Evolutionary conservation across 2,329 filamentous ascomycete genomes (phyloP), one percentile per base, ranked within the genome.

Genomic region (Arachnopeziza araneosa): DNA sequence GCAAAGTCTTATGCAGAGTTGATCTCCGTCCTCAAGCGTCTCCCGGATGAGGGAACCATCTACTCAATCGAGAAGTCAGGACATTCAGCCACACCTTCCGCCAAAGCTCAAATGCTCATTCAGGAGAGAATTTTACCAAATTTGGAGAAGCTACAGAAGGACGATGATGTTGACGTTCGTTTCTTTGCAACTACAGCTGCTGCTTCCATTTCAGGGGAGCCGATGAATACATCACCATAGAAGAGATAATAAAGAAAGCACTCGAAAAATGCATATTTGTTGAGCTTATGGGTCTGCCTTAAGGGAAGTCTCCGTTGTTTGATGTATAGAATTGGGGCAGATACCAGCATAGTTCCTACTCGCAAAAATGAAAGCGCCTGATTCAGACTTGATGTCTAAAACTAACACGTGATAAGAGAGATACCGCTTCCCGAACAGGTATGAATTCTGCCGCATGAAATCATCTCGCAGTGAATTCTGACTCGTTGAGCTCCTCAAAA

Each of bases 151-250:
- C 82, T 99, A 71, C 93, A 97, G 80, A 90, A 93, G 78, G 95
- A 99, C 74, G 91, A 96, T 67, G 95, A 99, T 78, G 93, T 98
- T 68, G 95, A 99, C 78, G 95, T 99, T 71, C 87, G 95, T 75
- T 99, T 93, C 80, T 99, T 96, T 78, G 95, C 95, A 65, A 96
- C 92, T 63, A 96, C 91, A 65, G 93, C 95, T 54, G 88, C 89
- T 63, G 86, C 75, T 61, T 77, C 70, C 71, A 68, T 72, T 55
- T 67, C 78, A 65, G 76, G 77, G 62, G 82, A 83, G 71, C 77
- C 75, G 63, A 83, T 81, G 80, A 77, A 80, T 70, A 84, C 78
- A 64, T 81, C 78, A 64, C 78, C 73, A 67, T 74, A 73, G 68
- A 71, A 66, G 57, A 67, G 65, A 67, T 64, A 66, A 69, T 67